A percentile compares a stretch with the other conserved stretches of the same genome.
phyloP scores from a whole-genome alignment of 2,329 filamentous ascomycete genomes.

The Aspergillus japonicus region DNA sequence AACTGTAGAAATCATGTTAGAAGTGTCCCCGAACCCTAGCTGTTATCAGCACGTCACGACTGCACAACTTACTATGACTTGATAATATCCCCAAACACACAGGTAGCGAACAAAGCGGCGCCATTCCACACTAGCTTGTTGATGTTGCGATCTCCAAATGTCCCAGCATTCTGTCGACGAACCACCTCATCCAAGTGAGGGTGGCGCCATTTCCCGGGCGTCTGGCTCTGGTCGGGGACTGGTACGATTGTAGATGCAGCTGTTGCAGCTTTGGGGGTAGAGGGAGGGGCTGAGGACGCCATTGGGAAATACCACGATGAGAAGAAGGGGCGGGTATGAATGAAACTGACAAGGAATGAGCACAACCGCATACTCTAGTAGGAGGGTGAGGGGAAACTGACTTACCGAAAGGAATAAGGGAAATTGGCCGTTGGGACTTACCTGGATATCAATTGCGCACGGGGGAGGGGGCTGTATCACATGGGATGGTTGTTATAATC shows the following conservation, averaged over 20 bases:
- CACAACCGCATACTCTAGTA: background rate
- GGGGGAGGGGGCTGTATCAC: background rate
- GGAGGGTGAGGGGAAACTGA: background rate
- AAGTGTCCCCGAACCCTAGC: background rate
- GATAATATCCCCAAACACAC: constrained; percentile 44
- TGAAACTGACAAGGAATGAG: background rate
- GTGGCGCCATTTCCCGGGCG: constrained; percentile 82
- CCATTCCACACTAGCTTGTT: constrained; percentile 68
- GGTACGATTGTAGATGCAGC: constrained; percentile 28
- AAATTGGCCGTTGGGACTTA: constrained; percentile 16
- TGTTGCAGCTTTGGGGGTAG: constrained; percentile 35
- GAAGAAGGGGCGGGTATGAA: constrained; percentile 2
- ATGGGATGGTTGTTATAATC: background rate
- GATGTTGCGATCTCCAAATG: constrained; percentile 76
- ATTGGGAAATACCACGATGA: constrained; percentile 25
- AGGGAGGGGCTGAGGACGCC: constrained; percentile 40
- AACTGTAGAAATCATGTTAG: constrained; percentile 29
- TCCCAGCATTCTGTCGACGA: constrained; percentile 71
- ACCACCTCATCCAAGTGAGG: constrained; percentile 86
- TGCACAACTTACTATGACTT: constrained; percentile 36
- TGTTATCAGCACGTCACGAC: background rate
- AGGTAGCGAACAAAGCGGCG: constrained; percentile 52
- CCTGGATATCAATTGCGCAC: constrained; percentile 11
- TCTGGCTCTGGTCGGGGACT: constrained; percentile 34
- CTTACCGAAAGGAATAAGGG: constrained; percentile 4